Conservation (phyloP, 1,139 yeast species). For the Kodamaea anthophila region DNA sequence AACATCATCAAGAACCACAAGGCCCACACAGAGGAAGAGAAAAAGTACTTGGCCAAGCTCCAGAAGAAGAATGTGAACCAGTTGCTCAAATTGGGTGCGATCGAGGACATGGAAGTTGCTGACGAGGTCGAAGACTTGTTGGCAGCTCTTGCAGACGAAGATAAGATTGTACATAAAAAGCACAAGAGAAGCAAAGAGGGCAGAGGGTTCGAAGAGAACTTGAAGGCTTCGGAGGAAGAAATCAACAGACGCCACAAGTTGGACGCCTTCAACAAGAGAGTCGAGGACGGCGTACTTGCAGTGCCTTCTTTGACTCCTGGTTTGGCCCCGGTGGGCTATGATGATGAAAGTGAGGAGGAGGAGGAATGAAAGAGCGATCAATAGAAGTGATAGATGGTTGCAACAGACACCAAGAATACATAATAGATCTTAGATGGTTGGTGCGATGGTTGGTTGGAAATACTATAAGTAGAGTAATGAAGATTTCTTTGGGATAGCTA, state of each 20-base stretch:
- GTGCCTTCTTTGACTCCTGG: conserved; percentile 85
- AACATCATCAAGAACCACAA: conserved; percentile 43
- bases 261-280: conserved; percentile 37
- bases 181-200: conserved; percentile 17
- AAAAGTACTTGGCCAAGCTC: conserved; percentile 42
- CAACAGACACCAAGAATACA: no score
- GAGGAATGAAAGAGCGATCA: no score
- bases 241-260: conserved; percentile 22
- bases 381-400: no score
- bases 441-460: no score
- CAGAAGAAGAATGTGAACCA: conserved; percentile 44
- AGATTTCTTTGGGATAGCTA: no score
- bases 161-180: conserved; percentile 17
- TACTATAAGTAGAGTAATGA: no score
- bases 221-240: conserved; percentile 8
- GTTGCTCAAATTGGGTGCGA: conserved; percentile 39
- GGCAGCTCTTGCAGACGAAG: conserved; percentile 27
- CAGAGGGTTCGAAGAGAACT: conserved; percentile 7
- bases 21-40: conserved; percentile 34
- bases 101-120: conserved; percentile 36
- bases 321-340: conserved; percentile 76
- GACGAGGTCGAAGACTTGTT: conserved; percentile 43
- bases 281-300: conserved; percentile 37
- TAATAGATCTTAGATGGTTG: no score
- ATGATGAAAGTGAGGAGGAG: conserved; percentile 39